Evolutionary conservation across 73 alveolate genomes (phyloP).

Genomic region (Stentor roeselii): DNA sequence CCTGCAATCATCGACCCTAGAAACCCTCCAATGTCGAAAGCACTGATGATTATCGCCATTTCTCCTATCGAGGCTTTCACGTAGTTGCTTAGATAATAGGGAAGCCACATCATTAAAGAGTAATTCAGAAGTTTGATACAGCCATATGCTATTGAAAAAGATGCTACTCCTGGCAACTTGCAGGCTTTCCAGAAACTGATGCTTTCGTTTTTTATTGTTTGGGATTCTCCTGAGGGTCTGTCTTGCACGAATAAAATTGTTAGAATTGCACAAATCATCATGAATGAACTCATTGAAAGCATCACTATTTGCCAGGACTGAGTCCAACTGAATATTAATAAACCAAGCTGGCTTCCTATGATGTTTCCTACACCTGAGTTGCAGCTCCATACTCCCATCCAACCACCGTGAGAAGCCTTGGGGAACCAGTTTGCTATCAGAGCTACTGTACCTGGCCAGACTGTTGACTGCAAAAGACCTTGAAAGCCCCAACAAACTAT

Average conservation of each 20-base stretch:
- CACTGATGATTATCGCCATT: constrained; percentile 27
- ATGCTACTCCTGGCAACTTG: constrained; percentile 54
- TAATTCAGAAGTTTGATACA: constrained; percentile 38
- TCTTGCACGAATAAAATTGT: not conserved
- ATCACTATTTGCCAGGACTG: constrained; percentile 10
- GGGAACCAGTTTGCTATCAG: constrained; percentile 9
- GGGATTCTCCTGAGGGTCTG: not conserved
- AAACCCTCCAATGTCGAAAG: constrained; percentile 44
- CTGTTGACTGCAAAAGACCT: constrained; percentile 11
- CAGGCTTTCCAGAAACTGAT: constrained; percentile 45
- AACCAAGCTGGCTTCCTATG: not conserved
- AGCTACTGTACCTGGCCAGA: constrained; percentile 20
- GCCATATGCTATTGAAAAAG: constrained; percentile 37
- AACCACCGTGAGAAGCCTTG: not conserved
- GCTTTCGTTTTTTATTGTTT: not conserved
- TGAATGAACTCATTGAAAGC: not conserved
- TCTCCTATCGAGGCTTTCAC: not conserved
- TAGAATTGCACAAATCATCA: not conserved
- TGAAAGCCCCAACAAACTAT: not conserved
- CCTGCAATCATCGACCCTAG: constrained; percentile 31
- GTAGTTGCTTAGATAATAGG: constrained; percentile 31
- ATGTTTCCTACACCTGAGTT: not conserved
- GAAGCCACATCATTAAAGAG: constrained; percentile 52
- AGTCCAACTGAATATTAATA: not conserved
- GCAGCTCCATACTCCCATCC: constrained; percentile 23